Base-by-base conservation (phyloP, 805 yeast genomes). In the Lipomyces mesembrius region DNA sequence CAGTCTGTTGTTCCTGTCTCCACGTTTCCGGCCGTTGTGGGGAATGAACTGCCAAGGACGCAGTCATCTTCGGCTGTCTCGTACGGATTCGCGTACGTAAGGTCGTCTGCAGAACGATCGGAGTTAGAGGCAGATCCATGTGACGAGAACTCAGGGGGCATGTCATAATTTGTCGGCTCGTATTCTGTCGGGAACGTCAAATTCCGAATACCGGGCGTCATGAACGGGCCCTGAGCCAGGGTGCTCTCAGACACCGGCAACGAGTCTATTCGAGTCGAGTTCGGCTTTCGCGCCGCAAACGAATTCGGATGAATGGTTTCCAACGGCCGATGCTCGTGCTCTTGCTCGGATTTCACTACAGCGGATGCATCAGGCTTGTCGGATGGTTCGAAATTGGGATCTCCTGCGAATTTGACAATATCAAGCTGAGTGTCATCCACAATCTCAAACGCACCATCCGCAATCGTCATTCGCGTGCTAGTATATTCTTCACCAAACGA, bases 381-480 rank as follows among this genome's bases (percentile, higher is more conserved):
- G 22, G 37, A 27, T 22, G 57, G 62, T 25, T 17, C 35, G 35
- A 54, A 59, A 52, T 65, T 65, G 9, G 57, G 58, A 39, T 65
- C 69, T 27, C 17, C 52, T 12, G 43, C 59, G 32, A 62, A 63
- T 25, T 63, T 66, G 56, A 66, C 62, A 20, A 66, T 63, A 52
- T 66, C 70, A 14, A 66, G 62, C 25, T 64, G 59, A 7, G 39
- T 43, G 6, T 60, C 67, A 35, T 52, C 60, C n/a, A 66, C 67
- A 8, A 66, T 20, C 39, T 66, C 70, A 46, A 61, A 66, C 3
- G 60, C 61, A 20, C 69, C 64, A 46, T 65, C 66, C n/a, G 49
- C 49, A 12, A 57, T 20, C 65, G 54, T 12, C 43, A 27, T 59
- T 20, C 29, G 29, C 49, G 22, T 25, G 37, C 20, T 22, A 56